A percentile compares a stretch with the other conserved stretches of the same genome.
phyloP scores from a whole-genome alignment of 2,329 filamentous ascomycete genomes.

The Pyricularia grisea region DNA sequence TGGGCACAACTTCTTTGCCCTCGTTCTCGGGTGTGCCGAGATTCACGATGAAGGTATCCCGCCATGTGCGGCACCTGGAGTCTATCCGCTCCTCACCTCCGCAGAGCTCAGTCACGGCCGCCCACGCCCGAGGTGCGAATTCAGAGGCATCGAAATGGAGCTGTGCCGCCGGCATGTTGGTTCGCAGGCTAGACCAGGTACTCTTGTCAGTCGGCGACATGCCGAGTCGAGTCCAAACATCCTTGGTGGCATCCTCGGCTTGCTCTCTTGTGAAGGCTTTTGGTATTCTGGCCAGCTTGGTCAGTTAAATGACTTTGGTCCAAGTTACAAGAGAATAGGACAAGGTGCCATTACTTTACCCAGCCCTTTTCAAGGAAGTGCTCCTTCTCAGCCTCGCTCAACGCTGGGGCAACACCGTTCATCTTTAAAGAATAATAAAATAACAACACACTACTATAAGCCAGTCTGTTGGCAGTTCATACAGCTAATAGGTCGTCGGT shows the following conservation, averaged over 20 bases:
- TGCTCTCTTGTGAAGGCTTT: constrained; percentile 27
- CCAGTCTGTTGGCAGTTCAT: neutral
- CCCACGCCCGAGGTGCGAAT: constrained; percentile 58
- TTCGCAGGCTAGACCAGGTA: constrained; percentile 54
- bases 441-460: neutral
- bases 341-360: constrained; percentile 20
- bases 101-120: constrained; percentile 55
- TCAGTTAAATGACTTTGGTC: neutral
- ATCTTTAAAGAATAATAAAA: neutral
- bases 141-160: constrained; percentile 34
- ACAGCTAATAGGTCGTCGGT: neutral
- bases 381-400: constrained; percentile 28
- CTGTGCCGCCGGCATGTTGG: constrained; percentile 50
- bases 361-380: constrained; percentile 30
- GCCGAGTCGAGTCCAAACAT: constrained; percentile 56
- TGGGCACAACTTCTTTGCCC: constrained; percentile 37
- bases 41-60: constrained; percentile 61
- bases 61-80: constrained; percentile 44
- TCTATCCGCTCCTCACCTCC: constrained; percentile 49
- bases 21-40: constrained; percentile 47
- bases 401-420: constrained; percentile 9
- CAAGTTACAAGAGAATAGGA: neutral
- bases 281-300: constrained; percentile 16
- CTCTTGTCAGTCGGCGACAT: constrained; percentile 53
- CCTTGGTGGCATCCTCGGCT: constrained; percentile 22